phyloP scores from a whole-genome alignment of 441 rosid genomes.

The Brassica balearica region DNA sequence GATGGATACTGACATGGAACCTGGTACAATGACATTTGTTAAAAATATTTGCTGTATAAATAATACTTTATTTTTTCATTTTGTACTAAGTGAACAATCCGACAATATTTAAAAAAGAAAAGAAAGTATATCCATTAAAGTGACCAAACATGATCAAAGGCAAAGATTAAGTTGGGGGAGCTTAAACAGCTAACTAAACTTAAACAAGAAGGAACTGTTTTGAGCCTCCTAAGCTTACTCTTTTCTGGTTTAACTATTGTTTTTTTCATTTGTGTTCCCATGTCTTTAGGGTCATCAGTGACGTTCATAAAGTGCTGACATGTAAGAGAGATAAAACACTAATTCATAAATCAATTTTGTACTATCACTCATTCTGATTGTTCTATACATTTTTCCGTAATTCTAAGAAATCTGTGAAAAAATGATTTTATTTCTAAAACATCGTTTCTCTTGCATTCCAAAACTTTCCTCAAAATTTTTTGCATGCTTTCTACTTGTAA shows the following conservation, averaged over 20 bases:
- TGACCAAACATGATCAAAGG: constrained; percentile 37
- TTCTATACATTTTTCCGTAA: neutral
- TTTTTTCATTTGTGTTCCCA: neutral
- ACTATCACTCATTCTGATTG: neutral
- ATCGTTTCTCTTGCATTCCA: neutral
- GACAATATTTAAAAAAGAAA: constrained; percentile 2
- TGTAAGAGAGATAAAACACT: neutral
- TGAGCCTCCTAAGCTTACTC: constrained; percentile 16
- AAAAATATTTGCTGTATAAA: neutral
- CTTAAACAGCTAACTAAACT: constrained; percentile 34
- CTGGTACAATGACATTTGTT: constrained; percentile 24
- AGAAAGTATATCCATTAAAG: constrained; percentile 32
- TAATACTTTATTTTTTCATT: neutral
- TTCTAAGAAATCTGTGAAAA: neutral
- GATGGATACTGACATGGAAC: constrained; percentile 35
- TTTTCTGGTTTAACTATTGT: neutral
- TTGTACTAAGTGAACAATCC: constrained; percentile 2
- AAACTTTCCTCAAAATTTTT: neutral
- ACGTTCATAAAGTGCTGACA: neutral
- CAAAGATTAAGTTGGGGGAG: constrained; percentile 26
- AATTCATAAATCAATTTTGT: neutral
- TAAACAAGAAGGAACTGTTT: constrained; percentile 39
- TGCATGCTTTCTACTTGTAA: neutral
- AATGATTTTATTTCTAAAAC: neutral
- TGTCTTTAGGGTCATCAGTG: neutral